Conservation (phyloP, 768 basidiomycete species). For the Amanita fuliginea region DNA sequence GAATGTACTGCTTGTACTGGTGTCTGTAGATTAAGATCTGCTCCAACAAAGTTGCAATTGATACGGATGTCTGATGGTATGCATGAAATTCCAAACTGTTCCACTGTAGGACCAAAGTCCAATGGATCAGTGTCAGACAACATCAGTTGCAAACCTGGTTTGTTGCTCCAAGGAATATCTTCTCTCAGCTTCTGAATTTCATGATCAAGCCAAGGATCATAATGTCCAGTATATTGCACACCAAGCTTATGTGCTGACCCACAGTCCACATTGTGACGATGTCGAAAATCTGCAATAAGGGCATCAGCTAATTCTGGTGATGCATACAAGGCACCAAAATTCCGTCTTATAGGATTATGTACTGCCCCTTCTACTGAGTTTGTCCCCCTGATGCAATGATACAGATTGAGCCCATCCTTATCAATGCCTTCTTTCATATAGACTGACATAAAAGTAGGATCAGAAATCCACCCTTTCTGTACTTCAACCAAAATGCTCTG, state of each 20-base stretch:
- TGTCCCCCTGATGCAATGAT: conserved; percentile 11
- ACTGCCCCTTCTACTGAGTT: conserved; percentile 15
- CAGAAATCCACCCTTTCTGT: conserved; percentile 11
- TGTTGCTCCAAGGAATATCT: conserved; percentile 6
- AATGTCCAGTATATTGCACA: conserved; percentile 8
- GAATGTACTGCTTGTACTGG: too few relatives aligned
- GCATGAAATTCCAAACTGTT: conserved; percentile 9
- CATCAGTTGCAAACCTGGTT: not conserved
- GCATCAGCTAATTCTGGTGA: conserved; percentile 12
- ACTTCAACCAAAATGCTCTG: conserved; percentile 9
- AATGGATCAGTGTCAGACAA: conserved; percentile 6
- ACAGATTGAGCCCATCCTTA: conserved; percentile 10
- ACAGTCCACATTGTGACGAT: conserved; percentile 10
- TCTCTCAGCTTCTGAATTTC: conserved; percentile 8
- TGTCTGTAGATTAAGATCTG: too few relatives aligned
- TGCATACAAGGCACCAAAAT: conserved; percentile 15
- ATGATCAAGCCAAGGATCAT: conserved; percentile 11
- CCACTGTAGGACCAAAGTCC: not conserved
- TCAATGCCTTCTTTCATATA: conserved; percentile 9
- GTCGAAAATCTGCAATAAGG: conserved; percentile 7
- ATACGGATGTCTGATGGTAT: conserved; percentile 7
- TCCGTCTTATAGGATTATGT: conserved; percentile 11
- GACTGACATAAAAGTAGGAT: conserved; percentile 10
- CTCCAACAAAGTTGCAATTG: not conserved
- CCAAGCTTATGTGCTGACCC: conserved; percentile 6